These are phyloP conservation scores for Colletotrichum aenigma DNA, from an alignment of 2,329 filamentous ascomycete genomes.

Conservation along the genomic window DNA sequence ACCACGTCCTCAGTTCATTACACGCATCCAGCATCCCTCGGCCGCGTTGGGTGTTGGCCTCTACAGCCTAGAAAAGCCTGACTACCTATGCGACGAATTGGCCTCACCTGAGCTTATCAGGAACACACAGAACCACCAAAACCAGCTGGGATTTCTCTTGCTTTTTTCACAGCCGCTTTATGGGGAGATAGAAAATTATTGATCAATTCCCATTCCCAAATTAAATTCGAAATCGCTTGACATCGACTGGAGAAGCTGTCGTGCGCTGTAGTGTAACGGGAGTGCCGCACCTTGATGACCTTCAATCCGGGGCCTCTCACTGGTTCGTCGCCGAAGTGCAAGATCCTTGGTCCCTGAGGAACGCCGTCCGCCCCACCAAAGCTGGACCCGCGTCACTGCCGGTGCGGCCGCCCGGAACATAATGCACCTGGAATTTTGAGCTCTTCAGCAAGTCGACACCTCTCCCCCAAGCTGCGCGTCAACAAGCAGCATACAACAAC, in stretches of 20 bases:
- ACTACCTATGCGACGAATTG: not conserved
- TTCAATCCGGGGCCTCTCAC: not conserved
- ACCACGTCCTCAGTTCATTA: not conserved
- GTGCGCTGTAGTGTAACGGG: not conserved
- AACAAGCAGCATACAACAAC: not conserved
- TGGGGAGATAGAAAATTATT: not conserved
- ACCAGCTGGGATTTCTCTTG: not conserved
- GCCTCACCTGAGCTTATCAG: not conserved
- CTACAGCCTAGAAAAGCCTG: not conserved
- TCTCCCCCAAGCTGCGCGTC: not conserved
- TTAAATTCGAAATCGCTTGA: not conserved
- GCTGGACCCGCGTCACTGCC: not conserved
- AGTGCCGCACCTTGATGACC: not conserved
- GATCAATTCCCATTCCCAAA: not conserved
- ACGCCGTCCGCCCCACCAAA: slow-evolving; percentile 9
- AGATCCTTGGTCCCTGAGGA: slow-evolving; percentile 3
- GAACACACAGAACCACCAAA: not conserved
- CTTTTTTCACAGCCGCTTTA: not conserved
- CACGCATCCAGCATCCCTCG: not conserved
- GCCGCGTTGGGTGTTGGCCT: not conserved
- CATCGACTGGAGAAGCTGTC: not conserved
- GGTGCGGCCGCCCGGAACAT: not conserved
- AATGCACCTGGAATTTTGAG: slow-evolving; percentile 12
- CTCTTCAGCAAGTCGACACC: slow-evolving; percentile 1
- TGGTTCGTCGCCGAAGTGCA: not conserved